Base-by-base conservation (phyloP, 257 asterid species). In the Solanum ossicruentum region DNA sequence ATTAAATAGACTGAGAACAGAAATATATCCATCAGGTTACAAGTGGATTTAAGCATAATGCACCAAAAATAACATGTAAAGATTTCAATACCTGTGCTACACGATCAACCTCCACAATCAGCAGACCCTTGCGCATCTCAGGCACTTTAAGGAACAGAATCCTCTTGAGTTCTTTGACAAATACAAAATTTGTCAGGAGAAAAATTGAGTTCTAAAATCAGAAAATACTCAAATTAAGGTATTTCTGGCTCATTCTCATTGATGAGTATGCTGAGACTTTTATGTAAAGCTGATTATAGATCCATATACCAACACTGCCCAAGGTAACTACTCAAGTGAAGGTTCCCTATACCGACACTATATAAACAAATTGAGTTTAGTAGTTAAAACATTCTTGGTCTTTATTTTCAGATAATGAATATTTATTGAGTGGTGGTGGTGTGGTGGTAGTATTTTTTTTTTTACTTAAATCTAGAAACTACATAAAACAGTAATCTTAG, bases 111-210 rank as follows among this genome's bases (percentile, higher is more conserved):
- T 96, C 99, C 81, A 91, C 86, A 89, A 90, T 92, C 88, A 96
- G 88, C 63, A 96, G 87, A 80, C 88, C 92, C 88, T 93, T 94
- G 78, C 97, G 93, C 8, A 94, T 93, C 87, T 95, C 98, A 1
- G 98, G 98, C 77, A 96, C 97, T 91, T 93, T 94, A 80, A 91
- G 93, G 92, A 94, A 89, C 60, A 96, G 94, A 87, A 86, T 87
- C 91, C 91, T 93, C 96, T 97, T 92, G 89, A 96, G 92, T 88
- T 96, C 99, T 95, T 89, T 85, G 85, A 71, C 83, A 89, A 78
- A 28, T 66, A 47, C 56, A 82, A 47, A 85, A 67, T 26, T 84
- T 49, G 87, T 83, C 90, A 92, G 56, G 80, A 67, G 87, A 86
- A 69, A 21, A 21, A 23, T 73, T 13, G 13, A 73, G 60, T 12